phyloP scores from a whole-genome alignment of 208 protist genomes.

The Strigomonas culicis region DNA sequence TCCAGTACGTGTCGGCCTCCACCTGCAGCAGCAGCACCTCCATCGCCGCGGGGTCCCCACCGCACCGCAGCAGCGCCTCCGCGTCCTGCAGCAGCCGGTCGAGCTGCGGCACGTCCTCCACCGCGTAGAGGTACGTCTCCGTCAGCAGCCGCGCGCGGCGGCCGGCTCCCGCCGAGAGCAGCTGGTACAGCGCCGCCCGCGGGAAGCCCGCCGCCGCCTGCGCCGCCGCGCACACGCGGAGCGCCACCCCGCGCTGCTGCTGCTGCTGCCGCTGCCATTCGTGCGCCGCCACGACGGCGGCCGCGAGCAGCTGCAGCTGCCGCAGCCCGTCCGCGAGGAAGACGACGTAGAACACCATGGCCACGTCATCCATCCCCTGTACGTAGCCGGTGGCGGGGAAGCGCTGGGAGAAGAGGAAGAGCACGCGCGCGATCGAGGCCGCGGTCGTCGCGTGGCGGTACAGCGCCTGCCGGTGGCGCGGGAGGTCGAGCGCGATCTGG shows the following conservation, averaged over 20 bases:
- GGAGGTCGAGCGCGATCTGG: slow-evolving; percentile 76
- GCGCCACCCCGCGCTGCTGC: background rate
- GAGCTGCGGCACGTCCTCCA: background rate
- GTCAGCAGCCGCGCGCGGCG: no score
- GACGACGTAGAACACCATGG: slow-evolving; percentile 88
- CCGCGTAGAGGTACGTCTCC: background rate
- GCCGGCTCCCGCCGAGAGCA: no score
- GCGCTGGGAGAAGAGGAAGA: slow-evolving; percentile 92
- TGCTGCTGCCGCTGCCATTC: background rate
- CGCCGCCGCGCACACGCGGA: no score
- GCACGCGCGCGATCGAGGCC: slow-evolving; percentile 70
- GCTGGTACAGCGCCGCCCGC: no score
- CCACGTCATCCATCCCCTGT: slow-evolving; percentile 95
- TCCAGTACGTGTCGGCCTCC: slow-evolving; percentile 94
- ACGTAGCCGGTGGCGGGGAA: slow-evolving; percentile 95
- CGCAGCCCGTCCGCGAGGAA: slow-evolving; percentile 76
- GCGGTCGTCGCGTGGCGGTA: slow-evolving; percentile 44
- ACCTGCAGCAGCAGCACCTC: slow-evolving; percentile 33
- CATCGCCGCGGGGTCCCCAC: no score
- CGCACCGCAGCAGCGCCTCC: no score
- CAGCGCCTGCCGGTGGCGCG: slow-evolving; percentile 57
- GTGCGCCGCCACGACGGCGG: background rate
- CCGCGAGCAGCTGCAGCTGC: slow-evolving; percentile 13
- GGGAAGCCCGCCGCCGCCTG: background rate
- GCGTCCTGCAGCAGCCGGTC: no score